These are phyloP conservation scores for Apiotrichum siamense DNA, from an alignment of 1,284 basidiomycete species.

Conservation along the genomic window DNA sequence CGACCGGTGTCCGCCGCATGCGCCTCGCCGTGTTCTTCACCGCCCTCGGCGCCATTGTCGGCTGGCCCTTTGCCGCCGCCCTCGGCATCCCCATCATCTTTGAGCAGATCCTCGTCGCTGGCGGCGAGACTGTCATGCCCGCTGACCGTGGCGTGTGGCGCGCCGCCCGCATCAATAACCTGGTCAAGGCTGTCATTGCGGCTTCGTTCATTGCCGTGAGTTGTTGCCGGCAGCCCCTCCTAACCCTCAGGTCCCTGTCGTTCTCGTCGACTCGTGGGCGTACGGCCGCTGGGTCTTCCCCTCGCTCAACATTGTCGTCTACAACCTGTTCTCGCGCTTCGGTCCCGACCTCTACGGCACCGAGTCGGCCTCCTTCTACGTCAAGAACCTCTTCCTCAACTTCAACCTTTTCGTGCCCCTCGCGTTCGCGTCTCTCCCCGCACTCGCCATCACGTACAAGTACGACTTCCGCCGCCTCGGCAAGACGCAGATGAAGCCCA, in stretches of 20 bases:
- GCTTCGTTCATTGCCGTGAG: slow-evolving; percentile 65
- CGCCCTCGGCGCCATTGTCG: slow-evolving; percentile 77
- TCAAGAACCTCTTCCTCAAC: slow-evolving; percentile 81
- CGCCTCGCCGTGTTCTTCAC: slow-evolving; percentile 62
- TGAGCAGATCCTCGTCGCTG: slow-evolving; percentile 79
- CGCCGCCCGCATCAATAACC: slow-evolving; percentile 57
- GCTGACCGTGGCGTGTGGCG: slow-evolving; percentile 55
- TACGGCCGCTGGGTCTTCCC: slow-evolving; percentile 76
- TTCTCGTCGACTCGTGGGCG: slow-evolving; percentile 74
- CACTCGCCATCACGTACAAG: slow-evolving; percentile 66
- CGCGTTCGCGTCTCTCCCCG: slow-evolving; percentile 72
- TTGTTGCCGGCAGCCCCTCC: too few species aligned
- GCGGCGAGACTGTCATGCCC: slow-evolving; percentile 62
- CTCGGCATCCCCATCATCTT: slow-evolving; percentile 82
- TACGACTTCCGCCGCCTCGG: slow-evolving; percentile 76
- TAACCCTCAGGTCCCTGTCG: slow-evolving; percentile 64
- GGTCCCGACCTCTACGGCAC: slow-evolving; percentile 88
- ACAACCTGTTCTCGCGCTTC: slow-evolving; percentile 73
- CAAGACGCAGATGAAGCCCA: slow-evolving; percentile 52
- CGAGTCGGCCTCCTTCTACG: slow-evolving; percentile 76
- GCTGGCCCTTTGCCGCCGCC: slow-evolving; percentile 91
- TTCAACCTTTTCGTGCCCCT: slow-evolving; percentile 83
- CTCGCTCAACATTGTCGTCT: slow-evolving; percentile 87
- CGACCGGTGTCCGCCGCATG: slow-evolving; percentile 54
- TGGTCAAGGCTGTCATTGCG: slow-evolving; percentile 56